Evolutionary conservation across 2,329 filamentous ascomycete genomes (phyloP).

Genomic region (Ophiostoma sp.): DNA sequence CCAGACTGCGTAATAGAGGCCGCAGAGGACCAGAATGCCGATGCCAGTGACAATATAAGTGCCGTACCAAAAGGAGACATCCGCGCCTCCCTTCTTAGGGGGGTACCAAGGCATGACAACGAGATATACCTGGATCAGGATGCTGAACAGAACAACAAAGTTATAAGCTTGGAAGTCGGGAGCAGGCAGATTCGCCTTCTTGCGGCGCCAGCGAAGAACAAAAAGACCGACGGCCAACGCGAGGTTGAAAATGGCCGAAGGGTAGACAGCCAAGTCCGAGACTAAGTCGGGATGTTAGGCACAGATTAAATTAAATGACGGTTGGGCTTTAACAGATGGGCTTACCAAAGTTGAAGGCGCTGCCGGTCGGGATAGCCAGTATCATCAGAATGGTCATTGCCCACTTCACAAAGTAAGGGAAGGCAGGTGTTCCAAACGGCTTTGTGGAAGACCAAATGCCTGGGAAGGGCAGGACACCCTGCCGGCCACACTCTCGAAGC

Average conservation of each 20-base stretch:
- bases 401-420: conserved; percentile 55
- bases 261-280: conserved; percentile 55
- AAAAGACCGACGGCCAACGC: conserved; percentile 53
- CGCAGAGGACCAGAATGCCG: conserved; percentile 37
- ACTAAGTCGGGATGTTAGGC: conserved; percentile 33
- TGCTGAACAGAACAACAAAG: conserved; percentile 52
- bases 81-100: conserved; percentile 56
- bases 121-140: conserved; percentile 55
- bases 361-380: conserved; percentile 53
- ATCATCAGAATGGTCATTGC: conserved; percentile 54
- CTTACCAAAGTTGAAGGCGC: conserved; percentile 57
- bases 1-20: conserved; percentile 4
- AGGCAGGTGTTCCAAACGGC: conserved; percentile 58
- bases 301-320: too few relatives aligned
- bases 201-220: conserved; percentile 51
- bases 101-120: conserved; percentile 69
- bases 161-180: conserved; percentile 57
- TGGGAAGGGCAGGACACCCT: conserved; percentile 55
- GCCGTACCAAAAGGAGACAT: conserved; percentile 69
- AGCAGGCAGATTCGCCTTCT: conserved; percentile 42
- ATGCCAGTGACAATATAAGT: conserved; percentile 63
- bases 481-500: conserved; percentile 56
- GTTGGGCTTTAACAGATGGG: too few relatives aligned
- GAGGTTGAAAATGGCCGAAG: conserved; percentile 52
- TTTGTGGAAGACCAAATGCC: conserved; percentile 56